phyloP scores from a whole-genome alignment of 208 protist genomes.

The Balamuthia mandrillaris region DNA sequence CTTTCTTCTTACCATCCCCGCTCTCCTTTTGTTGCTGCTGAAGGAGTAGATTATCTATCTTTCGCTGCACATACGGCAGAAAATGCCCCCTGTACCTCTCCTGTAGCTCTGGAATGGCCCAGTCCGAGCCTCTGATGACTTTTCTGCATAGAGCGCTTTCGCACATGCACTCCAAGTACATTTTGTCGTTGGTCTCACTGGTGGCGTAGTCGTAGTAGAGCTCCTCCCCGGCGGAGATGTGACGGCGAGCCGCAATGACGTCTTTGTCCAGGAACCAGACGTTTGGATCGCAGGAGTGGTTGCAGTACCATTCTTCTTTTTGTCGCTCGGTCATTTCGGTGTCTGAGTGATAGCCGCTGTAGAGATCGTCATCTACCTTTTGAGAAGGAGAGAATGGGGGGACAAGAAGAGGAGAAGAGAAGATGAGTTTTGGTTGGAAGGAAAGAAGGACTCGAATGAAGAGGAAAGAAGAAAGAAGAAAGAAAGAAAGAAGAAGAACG shows the following conservation, averaged over 20 bases:
- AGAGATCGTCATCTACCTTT: background rate
- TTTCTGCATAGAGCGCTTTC: background rate
- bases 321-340: background rate
- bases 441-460: too few relatives aligned
- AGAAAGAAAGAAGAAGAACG: too few relatives aligned
- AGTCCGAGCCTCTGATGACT: constrained; percentile 15
- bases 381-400: too few relatives aligned
- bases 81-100: constrained; percentile 7
- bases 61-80: background rate
- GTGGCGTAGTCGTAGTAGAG: constrained; percentile 2
- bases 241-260: background rate
- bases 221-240: constrained; percentile 18
- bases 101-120: background rate
- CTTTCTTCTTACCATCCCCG: too few relatives aligned
- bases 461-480: too few relatives aligned
- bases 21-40: too few relatives aligned
- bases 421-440: too few relatives aligned
- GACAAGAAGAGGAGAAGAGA: too few relatives aligned
- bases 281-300: constrained; percentile 12
- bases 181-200: background rate
- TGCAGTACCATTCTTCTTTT: background rate
- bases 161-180: background rate
- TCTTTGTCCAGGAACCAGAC: background rate
- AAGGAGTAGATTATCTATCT: too few relatives aligned
- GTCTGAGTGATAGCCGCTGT: constrained; percentile 4